Evolutionary conservation across 23 red algal species (phyloP).

Genomic region (Gracilaria domingensis): DNA sequence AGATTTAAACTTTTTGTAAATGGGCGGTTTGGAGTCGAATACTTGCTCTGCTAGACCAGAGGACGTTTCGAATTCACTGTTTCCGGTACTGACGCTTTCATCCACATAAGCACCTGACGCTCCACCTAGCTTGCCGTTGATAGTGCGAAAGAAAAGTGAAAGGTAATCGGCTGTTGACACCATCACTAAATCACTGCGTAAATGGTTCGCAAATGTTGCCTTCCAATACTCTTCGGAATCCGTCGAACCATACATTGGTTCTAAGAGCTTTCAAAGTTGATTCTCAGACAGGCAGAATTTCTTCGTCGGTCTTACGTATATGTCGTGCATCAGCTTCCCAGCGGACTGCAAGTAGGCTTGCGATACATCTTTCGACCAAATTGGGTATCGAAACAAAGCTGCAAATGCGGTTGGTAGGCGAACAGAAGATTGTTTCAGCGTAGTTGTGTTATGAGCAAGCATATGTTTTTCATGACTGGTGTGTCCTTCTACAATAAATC

Average conservation of each 20-base stretch:
- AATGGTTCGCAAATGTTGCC: constrained; percentile 1
- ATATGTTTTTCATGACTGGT: constrained; percentile 17
- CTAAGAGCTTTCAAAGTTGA: constrained; percentile 25
- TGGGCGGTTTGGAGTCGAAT: constrained; percentile 29
- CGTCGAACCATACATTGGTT: constrained; percentile 27
- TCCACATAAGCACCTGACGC: constrained; percentile 27
- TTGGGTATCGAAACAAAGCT: constrained; percentile 23
- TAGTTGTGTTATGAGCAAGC: constrained; percentile 26
- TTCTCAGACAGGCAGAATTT: constrained; percentile 10
- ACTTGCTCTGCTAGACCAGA: not conserved
- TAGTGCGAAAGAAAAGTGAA: not conserved
- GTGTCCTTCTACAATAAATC: constrained; percentile 21
- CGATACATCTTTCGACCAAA: constrained; percentile 38
- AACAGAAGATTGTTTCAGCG: constrained; percentile 14
- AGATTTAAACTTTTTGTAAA: constrained; percentile 1
- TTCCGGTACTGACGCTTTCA: constrained; percentile 20
- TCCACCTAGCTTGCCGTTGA: not conserved
- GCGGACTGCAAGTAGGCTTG: constrained; percentile 44
- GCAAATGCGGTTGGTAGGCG: constrained; percentile 23
- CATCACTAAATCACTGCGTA: not conserved
- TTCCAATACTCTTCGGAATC: constrained; percentile 26
- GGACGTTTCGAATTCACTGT: not conserved
- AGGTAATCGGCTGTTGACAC: not conserved
- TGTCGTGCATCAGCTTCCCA: constrained; percentile 7
- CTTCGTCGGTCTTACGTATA: constrained; percentile 23